Evolutionary conservation across 1,284 basidiomycete genomes (phyloP), one percentile per base, ranked within the genome.

Genomic region (Melampsora americana): DNA sequence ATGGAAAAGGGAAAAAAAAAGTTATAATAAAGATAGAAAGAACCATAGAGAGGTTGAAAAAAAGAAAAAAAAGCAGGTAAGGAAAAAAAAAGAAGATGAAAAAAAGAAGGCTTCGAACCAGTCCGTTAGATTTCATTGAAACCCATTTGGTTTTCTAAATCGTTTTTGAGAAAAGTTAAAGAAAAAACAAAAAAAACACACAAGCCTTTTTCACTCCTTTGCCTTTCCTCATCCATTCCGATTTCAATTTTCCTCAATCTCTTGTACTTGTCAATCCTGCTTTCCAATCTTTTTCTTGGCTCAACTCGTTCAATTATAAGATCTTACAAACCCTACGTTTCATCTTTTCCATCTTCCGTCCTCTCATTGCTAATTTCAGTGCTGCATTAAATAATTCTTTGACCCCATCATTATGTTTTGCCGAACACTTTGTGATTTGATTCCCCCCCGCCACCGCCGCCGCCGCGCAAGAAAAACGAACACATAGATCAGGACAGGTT

Each of bases 331-430:
- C 67, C 62, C 71, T 48, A 6, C 69, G 28, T 65, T 66, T 53
- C 66, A 56, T 67, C 46, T 62, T 70, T 44, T 75, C 59, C 44
- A 64, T 64, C 59, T 77, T 72, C 39, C 48, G 61, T 26, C 62
- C 70, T 65, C 71, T 89, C 88, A 95, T 87, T 81, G 92, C 92
- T 85, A 95, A 92, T 82, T 88, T 88, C 71, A 97, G 85, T 5
- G 95, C 95, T 11, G 91, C 87, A 78, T 90, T 88, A 83, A 99
- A 99, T 62, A 99, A 95, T 74, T 95, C 92, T 78, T 90, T 89
- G 42, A 99, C 93, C 53, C 93, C 93, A 35, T 86, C 86, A 18
- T 92, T 92, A 28, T 90, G 90, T 86, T 96, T 95, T 64, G 95
- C 92, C 26, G 90, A 93, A 84, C 95, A 99, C 84, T 99, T 95